Evolutionary conservation across 139 green algal species (phyloP).

Genomic region (Bryopsis sp.): DNA sequence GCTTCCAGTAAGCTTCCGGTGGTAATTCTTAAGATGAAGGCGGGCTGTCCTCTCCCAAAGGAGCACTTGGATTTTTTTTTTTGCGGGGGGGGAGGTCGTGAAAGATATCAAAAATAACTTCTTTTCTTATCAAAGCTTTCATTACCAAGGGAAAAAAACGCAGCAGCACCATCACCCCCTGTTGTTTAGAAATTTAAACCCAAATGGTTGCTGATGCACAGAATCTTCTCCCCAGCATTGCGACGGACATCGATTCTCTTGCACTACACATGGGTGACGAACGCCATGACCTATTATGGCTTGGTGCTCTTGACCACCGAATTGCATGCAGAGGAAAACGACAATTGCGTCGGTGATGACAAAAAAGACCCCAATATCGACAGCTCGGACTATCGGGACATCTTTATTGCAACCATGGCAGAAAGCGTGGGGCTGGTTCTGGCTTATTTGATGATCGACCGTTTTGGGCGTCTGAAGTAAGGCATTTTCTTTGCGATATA

Average conservation of each 20-base stretch:
- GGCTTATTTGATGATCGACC: slow-evolving; percentile 36
- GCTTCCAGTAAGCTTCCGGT: no score
- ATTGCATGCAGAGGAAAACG: slow-evolving; percentile 31
- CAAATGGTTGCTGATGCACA: background rate
- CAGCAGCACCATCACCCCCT: no score
- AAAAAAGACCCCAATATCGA: background rate
- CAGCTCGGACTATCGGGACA: slow-evolving; percentile 15
- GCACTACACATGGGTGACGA: slow-evolving; percentile 54
- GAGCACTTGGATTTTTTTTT: no score
- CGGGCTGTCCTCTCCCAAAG: no score
- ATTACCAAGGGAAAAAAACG: no score
- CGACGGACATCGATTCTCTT: slow-evolving; percentile 42
- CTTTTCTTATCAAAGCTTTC: no score
- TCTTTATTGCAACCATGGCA: slow-evolving; percentile 30
- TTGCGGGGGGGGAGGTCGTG: no score
- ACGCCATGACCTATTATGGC: slow-evolving; percentile 67
- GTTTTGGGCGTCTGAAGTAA: slow-evolving; percentile 25
- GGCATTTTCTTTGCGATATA: no score
- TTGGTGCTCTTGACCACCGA: slow-evolving; percentile 61
- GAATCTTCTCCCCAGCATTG: background rate
- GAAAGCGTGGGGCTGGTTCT: slow-evolving; percentile 33
- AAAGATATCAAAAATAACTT: no score
- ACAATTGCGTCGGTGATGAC: slow-evolving; percentile 22
- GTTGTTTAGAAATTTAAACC: no score
- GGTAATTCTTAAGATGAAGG: no score